phyloP scores from a whole-genome alignment of 2,329 filamentous ascomycete genomes.

The Fusarium pseudoanthophilum region DNA sequence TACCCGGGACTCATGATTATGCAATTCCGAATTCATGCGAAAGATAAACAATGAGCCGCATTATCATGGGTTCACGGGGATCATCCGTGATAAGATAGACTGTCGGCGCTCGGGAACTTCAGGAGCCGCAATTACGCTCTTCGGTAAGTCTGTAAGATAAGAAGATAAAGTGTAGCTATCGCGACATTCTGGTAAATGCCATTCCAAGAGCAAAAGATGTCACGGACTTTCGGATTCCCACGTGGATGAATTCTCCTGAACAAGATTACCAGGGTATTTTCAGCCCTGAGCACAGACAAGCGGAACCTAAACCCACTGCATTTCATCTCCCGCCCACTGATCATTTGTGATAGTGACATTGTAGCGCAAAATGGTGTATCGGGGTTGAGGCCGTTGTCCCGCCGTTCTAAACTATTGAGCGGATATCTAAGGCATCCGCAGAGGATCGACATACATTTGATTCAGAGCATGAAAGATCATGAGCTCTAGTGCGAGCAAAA shows the following conservation, averaged over 20 bases:
- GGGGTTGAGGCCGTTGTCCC: background rate
- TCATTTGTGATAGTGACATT: background rate
- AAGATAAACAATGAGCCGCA: background rate
- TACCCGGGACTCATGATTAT: background rate
- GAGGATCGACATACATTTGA: constrained; percentile 3
- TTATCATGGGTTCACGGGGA: background rate
- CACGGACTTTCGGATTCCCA: background rate
- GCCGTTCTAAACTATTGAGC: background rate
- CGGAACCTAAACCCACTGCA: background rate
- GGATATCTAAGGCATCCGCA: background rate
- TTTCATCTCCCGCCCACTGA: constrained; percentile 10
- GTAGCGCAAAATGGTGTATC: background rate
- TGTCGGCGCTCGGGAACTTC: background rate
- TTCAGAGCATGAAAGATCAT: background rate
- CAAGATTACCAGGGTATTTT: background rate
- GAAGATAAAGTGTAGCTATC: background rate
- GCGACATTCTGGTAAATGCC: background rate
- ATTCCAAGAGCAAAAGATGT: background rate
- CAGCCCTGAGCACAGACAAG: background rate
- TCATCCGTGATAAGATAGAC: background rate
- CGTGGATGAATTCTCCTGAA: constrained; percentile 2
- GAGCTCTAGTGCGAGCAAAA: background rate
- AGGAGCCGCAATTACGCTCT: background rate
- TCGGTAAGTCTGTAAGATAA: background rate
- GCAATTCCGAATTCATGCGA: background rate